These are phyloP conservation scores for Powellomyces hirtus DNA, from an alignment of 192 early-diverging fungal species.

Conservation along the genomic window DNA sequence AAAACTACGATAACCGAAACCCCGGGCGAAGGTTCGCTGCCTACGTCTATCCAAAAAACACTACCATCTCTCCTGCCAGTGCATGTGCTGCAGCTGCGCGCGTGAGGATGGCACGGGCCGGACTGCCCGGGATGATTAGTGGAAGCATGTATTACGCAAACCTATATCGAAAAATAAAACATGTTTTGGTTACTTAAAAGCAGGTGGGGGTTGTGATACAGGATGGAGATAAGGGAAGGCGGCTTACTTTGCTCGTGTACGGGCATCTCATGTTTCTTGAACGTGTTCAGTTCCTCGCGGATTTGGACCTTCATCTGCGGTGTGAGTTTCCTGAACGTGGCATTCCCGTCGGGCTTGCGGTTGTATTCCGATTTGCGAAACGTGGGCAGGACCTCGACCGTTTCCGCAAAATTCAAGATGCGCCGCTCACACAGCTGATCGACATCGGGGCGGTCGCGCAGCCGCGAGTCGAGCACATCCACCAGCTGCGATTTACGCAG, in stretches of 20 bases:
- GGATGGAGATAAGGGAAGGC: too few relatives aligned
- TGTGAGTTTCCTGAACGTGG: conserved; percentile 80
- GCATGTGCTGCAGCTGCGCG: too few relatives aligned
- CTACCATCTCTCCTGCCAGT: too few relatives aligned
- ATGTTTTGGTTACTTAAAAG: not conserved
- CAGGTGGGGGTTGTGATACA: too few relatives aligned
- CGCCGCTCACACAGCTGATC: conserved; percentile 38
- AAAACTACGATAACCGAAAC: too few relatives aligned
- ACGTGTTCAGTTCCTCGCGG: conserved; percentile 92
- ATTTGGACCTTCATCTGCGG: conserved; percentile 81
- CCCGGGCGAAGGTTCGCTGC: too few relatives aligned
- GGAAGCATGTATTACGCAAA: conserved; percentile 44
- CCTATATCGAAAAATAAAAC: conserved; percentile 21
- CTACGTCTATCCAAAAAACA: too few relatives aligned
- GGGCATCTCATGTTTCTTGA: conserved; percentile 86
- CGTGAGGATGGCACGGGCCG: too few relatives aligned
- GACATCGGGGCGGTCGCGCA: conserved; percentile 46
- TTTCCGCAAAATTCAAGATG: conserved; percentile 49
- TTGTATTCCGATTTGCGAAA: conserved; percentile 79
- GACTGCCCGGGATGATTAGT: conserved; percentile 4
- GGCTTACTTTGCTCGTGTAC: conserved; percentile 32
- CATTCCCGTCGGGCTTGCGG: conserved; percentile 75
- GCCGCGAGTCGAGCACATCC: conserved; percentile 44
- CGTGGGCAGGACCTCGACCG: conserved; percentile 58
- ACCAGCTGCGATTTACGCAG: conserved; percentile 43